Evolutionary conservation across 2,329 filamentous ascomycete genomes (phyloP), one percentile per base, ranked within the genome.

Genomic region (Dothideomycetidae sp.): DNA sequence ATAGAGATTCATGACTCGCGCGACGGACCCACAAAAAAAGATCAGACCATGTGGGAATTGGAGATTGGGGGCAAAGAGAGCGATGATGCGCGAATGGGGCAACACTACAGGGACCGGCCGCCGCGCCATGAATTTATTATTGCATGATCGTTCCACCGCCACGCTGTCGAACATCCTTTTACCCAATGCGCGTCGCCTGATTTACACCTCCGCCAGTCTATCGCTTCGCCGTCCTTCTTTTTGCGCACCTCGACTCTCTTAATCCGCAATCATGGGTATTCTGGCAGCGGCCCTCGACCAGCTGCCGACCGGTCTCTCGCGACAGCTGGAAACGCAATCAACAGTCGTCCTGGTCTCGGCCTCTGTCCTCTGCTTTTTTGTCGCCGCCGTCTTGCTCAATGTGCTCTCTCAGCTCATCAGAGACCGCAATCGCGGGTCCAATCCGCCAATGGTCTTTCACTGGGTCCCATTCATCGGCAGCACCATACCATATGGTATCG

Each of bases 401-500:
- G 76, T 96, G 46, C 53, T 82, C 48, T 68, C 68, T 45, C 88
- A 96, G 61, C 50, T 92, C 40, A 63, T 94, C 44, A 75, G 84
- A 64, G 43, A 53, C 40, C 48, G 48, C 36, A 81, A 74, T 63
- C 88, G 85, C 50, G 73, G 79, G 36, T 81, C 85, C 39, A 63
- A 68, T 46, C 68, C 68, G 12, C 73, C 73, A 0, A 50, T 77
- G 18, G 73, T 77, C 33, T 77, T 77, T 57, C 73, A 77, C 57
- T 71, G 64, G 67, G 59, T 78, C 19, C 73, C 73, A 52, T 62
- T 93, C 48, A 70, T 98, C 52, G 88, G 88, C 46, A 94, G 79
- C 65, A 94, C 90, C 42, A 68, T 96, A 51, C 81, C 75, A 31
- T 98, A 96, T 63, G 88, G 88, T 59, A 94, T 94, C 61, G 84